phyloP scores from a whole-genome alignment of 192 early-diverging fungal genomes.

The Phlyctochytrium planicorne region DNA sequence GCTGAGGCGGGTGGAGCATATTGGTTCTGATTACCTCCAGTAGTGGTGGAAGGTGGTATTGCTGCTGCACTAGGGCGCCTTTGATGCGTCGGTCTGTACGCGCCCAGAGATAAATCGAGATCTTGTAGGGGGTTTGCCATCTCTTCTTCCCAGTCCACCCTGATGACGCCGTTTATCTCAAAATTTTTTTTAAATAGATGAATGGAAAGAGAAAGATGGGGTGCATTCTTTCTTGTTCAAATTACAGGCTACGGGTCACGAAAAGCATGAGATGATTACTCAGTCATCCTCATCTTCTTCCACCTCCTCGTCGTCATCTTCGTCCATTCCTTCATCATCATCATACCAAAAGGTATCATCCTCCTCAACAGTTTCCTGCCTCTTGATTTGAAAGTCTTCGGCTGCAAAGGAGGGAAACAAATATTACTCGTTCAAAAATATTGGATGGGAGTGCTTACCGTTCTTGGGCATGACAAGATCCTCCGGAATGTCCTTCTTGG shows the following conservation, averaged over 20 bases:
- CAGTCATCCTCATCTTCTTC: constrained; percentile 35
- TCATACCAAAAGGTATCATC: constrained; percentile 50
- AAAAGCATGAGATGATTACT: background rate
- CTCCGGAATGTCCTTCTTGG: constrained; percentile 52
- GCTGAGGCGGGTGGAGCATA: too few relatives aligned
- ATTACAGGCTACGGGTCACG: background rate
- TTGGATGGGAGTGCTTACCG: constrained; percentile 19
- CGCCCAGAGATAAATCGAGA: too few relatives aligned
- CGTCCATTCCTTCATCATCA: constrained; percentile 46
- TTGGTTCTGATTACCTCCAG: too few relatives aligned
- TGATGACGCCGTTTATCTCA: too few relatives aligned
- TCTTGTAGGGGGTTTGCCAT: too few relatives aligned
- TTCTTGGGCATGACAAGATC: constrained; percentile 50
- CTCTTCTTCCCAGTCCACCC: too few relatives aligned
- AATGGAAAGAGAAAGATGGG: too few relatives aligned
- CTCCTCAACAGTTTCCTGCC: constrained; percentile 24
- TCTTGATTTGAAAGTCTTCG: constrained; percentile 38
- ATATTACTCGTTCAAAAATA: background rate
- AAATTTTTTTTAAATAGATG: too few relatives aligned
- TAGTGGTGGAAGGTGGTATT: too few relatives aligned
- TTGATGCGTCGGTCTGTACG: too few relatives aligned
- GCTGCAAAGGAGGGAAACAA: constrained; percentile 21
- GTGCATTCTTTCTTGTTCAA: background rate
- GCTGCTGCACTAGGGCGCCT: too few relatives aligned
- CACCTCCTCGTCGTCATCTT: constrained; percentile 32